These are phyloP conservation scores for Solidago caesia DNA, from an alignment of 129 eudicot genomes.

Conservation along the genomic window DNA sequence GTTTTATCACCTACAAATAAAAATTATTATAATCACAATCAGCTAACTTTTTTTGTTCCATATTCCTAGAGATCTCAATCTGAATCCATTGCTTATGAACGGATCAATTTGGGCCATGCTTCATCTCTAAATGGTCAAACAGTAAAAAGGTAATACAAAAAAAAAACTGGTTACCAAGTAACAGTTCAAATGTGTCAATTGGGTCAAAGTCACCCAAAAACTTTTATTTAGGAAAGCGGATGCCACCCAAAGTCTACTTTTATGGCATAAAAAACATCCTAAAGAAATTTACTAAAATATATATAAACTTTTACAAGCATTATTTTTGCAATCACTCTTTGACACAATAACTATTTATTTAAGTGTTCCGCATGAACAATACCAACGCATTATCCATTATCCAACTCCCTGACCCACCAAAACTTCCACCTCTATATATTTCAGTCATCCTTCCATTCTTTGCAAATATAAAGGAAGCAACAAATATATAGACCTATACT, in stretches of 20 bases:
- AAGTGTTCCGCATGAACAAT: background rate
- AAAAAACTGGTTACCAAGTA: no score
- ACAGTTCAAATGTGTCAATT: background rate
- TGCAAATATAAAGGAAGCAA: no score
- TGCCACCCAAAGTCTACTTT: background rate
- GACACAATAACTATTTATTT: no score
- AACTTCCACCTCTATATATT: background rate
- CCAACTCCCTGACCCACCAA: background rate
- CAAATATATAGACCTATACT: no score
- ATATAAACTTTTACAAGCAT: no score
- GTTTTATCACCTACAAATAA: conserved; percentile 76
- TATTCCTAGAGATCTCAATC: background rate
- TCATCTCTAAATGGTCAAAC: background rate
- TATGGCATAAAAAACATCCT: background rate
- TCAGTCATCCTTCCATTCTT: background rate
- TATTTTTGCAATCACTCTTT: no score
- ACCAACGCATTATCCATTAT: background rate
- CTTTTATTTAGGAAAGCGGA: background rate
- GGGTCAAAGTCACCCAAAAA: background rate
- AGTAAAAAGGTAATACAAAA: no score
- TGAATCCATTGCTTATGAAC: background rate
- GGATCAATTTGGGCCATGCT: background rate
- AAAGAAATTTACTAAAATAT: no score
- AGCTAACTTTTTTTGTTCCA: background rate
- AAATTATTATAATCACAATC: conserved; percentile 9